These are phyloP conservation scores for Colletotrichum plurivorum DNA, from an alignment of 2,329 filamentous ascomycete genomes.

Conservation along the genomic window DNA sequence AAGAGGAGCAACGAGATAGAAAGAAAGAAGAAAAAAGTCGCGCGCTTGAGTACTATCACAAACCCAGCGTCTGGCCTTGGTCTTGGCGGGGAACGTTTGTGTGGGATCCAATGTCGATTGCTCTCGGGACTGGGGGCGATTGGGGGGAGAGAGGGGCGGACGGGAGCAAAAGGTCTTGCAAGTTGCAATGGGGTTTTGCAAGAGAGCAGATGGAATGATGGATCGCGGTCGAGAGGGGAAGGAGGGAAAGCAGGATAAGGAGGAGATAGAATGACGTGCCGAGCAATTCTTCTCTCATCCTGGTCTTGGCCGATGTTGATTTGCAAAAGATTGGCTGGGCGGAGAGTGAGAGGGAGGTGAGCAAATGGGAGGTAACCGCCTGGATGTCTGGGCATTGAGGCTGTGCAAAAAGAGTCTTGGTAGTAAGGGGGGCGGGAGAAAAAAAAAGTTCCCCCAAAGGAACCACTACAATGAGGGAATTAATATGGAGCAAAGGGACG, in stretches of 20 bases:
- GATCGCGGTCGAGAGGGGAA: slow-evolving; percentile 33
- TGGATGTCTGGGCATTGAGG: slow-evolving; percentile 38
- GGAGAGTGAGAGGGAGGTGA: slow-evolving; percentile 15
- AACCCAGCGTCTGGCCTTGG: slow-evolving; percentile 4
- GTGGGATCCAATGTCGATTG: too few relatives aligned
- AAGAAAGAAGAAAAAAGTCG: slow-evolving; percentile 16
- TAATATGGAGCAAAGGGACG: too few relatives aligned
- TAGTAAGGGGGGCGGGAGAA: not conserved
- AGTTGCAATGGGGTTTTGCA: too few relatives aligned
- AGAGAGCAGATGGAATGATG: too few relatives aligned
- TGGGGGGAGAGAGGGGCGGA: not conserved
- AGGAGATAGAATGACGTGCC: slow-evolving; percentile 31
- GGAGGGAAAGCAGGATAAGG: slow-evolving; percentile 25
- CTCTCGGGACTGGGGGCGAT: too few relatives aligned
- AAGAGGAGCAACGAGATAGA: too few relatives aligned
- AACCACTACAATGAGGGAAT: too few relatives aligned
- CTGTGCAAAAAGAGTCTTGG: slow-evolving; percentile 30
- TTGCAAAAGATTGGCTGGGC: slow-evolving; percentile 34
- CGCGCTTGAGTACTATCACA: slow-evolving; percentile 36
- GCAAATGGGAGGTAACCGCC: slow-evolving; percentile 32
- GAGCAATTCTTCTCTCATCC: slow-evolving; percentile 21
- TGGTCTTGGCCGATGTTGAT: slow-evolving; percentile 30
- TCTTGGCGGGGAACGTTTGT: slow-evolving; percentile 27
- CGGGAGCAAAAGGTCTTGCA: slow-evolving; percentile 13
- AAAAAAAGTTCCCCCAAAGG: too few relatives aligned